A percentile compares a stretch with the other conserved stretches of the same genome.
phyloP scores from a whole-genome alignment of 2,329 filamentous ascomycete genomes.

The Diaporthe ilicicola region DNA sequence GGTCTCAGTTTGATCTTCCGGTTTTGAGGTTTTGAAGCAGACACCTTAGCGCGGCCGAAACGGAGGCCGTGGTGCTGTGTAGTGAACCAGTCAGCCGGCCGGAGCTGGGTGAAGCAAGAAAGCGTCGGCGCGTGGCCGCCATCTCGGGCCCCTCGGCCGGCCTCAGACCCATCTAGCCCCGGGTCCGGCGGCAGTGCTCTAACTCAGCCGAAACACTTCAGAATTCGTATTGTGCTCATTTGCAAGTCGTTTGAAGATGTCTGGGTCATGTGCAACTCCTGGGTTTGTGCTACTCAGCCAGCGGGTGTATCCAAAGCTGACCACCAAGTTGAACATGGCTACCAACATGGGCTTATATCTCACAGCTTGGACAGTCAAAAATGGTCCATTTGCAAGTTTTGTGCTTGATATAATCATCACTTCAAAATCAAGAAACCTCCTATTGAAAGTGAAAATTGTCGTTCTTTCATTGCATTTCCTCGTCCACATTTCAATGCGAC shows the following conservation, averaged over 20 bases:
- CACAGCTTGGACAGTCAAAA: neutral
- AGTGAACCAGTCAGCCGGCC: neutral
- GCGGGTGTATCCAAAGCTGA: neutral
- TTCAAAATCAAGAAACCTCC: neutral
- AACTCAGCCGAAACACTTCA: neutral
- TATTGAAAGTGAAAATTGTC: neutral
- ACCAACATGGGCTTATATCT: neutral
- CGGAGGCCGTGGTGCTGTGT: neutral
- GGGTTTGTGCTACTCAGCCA: neutral
- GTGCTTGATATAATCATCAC: neutral
- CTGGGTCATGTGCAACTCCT: neutral
- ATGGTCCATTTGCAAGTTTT: neutral
- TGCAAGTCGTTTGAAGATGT: neutral
- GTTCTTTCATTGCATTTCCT: neutral
- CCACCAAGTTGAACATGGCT: neutral
- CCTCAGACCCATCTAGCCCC: slow-evolving; percentile 1
- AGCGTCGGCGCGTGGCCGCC: neutral
- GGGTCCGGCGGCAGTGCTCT: neutral
- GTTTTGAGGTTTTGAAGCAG: neutral
- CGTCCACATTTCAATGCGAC: neutral
- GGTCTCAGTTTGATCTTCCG: slow-evolving; percentile 1
- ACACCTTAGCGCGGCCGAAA: neutral
- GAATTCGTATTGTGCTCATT: neutral
- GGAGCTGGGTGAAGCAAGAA: neutral
- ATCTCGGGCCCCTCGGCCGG: neutral